These are phyloP conservation scores for Penicillium decumbens DNA, from an alignment of 2,329 filamentous ascomycete species.

Conservation along the genomic window DNA sequence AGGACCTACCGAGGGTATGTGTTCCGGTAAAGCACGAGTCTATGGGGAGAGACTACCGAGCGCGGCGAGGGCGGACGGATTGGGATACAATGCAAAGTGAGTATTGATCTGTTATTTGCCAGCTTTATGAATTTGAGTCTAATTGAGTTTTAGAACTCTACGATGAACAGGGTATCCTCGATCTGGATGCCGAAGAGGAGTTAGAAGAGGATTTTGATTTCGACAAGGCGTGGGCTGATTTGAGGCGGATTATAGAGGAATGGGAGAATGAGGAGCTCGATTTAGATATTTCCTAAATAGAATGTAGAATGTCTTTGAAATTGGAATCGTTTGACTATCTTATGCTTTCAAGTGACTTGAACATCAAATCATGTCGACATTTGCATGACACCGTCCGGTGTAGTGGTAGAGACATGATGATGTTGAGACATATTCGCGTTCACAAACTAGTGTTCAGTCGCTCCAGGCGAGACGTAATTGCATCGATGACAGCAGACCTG, in stretches of 20 bases:
- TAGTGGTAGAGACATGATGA: not conserved
- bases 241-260: not conserved
- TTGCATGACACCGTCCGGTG: not conserved
- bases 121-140: too few relatives aligned
- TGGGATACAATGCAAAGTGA: too few relatives aligned
- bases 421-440: not conserved
- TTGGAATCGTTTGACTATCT: not conserved
- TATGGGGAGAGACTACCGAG: not conserved
- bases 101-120: too few relatives aligned
- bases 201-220: not conserved
- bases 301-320: not conserved
- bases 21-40: conserved; percentile 8
- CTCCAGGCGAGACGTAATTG: conserved; percentile 40
- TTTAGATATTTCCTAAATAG: not conserved
- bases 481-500: conserved; percentile 43
- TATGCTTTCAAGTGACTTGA: not conserved
- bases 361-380: not conserved
- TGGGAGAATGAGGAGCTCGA: not conserved
- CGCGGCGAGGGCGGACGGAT: too few relatives aligned
- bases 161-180: too few relatives aligned
- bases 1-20: conserved; percentile 12
- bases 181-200: too few relatives aligned
- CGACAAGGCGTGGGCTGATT: too few relatives aligned
- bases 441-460: conserved; percentile 37
- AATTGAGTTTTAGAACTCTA: not conserved